These are phyloP conservation scores for Hypomyces rosellus DNA, from an alignment of 2,329 filamentous ascomycete genomes.

Conservation along the genomic window DNA sequence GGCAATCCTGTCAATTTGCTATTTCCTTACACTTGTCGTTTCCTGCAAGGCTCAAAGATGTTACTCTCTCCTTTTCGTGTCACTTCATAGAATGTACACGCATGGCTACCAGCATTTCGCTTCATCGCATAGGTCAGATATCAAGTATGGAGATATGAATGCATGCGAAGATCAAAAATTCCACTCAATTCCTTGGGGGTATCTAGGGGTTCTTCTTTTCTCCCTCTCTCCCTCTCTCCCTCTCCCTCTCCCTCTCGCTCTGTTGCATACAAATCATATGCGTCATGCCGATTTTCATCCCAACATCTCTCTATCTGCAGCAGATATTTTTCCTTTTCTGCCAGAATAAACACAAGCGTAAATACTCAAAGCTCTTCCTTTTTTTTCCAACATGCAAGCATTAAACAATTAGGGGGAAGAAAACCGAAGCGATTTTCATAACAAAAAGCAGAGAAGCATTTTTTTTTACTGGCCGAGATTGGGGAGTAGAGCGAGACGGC, in stretches of 20 bases:
- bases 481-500: constrained; percentile 35
- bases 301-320: not conserved
- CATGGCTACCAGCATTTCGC: not conserved
- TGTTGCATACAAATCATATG: no score
- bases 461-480: not conserved
- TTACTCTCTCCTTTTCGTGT: not conserved
- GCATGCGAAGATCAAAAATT: constrained; percentile 16
- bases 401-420: no score
- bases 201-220: constrained; percentile 21
- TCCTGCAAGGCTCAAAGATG: no score
- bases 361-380: no score
- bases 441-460: no score
- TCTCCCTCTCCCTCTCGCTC: no score
- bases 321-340: not conserved
- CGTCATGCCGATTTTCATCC: constrained; percentile 2
- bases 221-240: no score
- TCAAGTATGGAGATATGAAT: not conserved
- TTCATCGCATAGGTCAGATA: not conserved
- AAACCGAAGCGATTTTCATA: no score
- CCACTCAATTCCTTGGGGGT: constrained; percentile 21
- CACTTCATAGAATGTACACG: not conserved
- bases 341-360: no score
- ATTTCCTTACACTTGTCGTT: not conserved
- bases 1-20: constrained; percentile 9
- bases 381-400: not conserved